These are phyloP conservation scores for Halteria grandinella DNA, from an alignment of 73 alveolate genomes.

Conservation along the genomic window DNA sequence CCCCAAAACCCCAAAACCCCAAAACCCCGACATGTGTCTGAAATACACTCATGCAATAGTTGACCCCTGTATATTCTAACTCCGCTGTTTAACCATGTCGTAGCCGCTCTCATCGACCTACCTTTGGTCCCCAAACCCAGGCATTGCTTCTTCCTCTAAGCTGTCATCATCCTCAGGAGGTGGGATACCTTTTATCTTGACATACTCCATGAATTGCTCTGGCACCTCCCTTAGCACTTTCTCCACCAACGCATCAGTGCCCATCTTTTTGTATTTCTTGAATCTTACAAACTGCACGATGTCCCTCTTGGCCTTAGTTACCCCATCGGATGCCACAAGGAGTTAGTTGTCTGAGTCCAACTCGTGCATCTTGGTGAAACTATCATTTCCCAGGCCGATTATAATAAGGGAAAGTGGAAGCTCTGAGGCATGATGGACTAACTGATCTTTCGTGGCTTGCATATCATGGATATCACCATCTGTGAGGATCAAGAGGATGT, in stretches of 20 bases:
- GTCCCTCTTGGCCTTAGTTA: conserved; percentile 85
- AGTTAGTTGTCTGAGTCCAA: conserved; percentile 91
- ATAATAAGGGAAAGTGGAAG: conserved; percentile 91
- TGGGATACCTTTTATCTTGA: conserved; percentile 28
- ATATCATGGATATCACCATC: conserved; percentile 95
- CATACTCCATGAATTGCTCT: conserved; percentile 82
- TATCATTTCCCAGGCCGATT: conserved; percentile 94
- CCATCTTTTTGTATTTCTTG: conserved; percentile 44
- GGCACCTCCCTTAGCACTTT: conserved; percentile 97
- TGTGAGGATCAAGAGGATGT: conserved; percentile 82
- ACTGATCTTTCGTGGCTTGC: conserved; percentile 68
- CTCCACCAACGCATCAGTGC: conserved; percentile 71
- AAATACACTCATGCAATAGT: too few species aligned
- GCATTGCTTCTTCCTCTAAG: too few species aligned
- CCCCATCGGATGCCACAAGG: conserved; percentile 65
- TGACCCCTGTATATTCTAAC: too few species aligned
- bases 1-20: too few species aligned
- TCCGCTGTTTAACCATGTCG: too few species aligned
- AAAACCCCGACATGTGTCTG: too few species aligned
- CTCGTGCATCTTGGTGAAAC: conserved; percentile 82
- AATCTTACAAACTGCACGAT: conserved; percentile 91
- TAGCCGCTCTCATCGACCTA: too few species aligned
- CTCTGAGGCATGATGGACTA: conserved; percentile 68
- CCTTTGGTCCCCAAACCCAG: too few species aligned
- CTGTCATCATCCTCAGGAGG: too few species aligned